Percentiles rank a stretch among this genome's conserved stretches.
Evolutionary conservation across 2,329 filamentous ascomycete genomes (phyloP).

Genomic region (Arthrobotrys pseudoclavata): DNA sequence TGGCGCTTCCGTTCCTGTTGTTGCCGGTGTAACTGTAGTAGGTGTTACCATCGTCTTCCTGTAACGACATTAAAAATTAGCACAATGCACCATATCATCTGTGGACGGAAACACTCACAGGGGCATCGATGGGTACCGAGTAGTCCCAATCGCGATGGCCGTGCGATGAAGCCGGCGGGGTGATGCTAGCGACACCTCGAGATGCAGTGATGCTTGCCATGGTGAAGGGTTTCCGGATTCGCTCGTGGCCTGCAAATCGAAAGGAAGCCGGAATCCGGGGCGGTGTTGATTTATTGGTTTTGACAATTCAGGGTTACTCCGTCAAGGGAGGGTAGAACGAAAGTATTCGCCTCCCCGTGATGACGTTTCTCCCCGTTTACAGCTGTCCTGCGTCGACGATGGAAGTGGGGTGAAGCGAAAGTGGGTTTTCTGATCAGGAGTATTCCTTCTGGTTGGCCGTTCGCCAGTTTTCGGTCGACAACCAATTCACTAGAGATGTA

Average conservation of each 20-base stretch:
- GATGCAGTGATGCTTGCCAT: slow-evolving; percentile 56
- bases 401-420: slow-evolving; percentile 31
- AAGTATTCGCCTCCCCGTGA: slow-evolving; percentile 51
- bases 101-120: slow-evolving; percentile 29
- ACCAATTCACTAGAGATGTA: slow-evolving; percentile 32
- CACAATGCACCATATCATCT: too few relatives aligned
- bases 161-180: slow-evolving; percentile 63
- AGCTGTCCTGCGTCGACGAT: slow-evolving; percentile 54
- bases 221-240: slow-evolving; percentile 23
- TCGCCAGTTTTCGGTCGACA: slow-evolving; percentile 34
- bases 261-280: neutral
- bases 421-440: slow-evolving; percentile 22
- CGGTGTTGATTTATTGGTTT: slow-evolving; percentile 14
- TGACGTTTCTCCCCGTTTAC: slow-evolving; percentile 56
- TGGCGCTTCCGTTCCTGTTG: slow-evolving; percentile 34
- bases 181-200: slow-evolving; percentile 61
- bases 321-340: slow-evolving; percentile 60
- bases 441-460: slow-evolving; percentile 31
- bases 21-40: slow-evolving; percentile 55
- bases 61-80: slow-evolving; percentile 30
- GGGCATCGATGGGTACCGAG: slow-evolving; percentile 62
- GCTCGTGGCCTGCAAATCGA: slow-evolving; percentile 18
- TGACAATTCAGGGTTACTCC: slow-evolving; percentile 58
- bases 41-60: slow-evolving; percentile 55
- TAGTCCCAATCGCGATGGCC: slow-evolving; percentile 63